phyloP scores from a whole-genome alignment of 495 filamentous ascomycete species.

The Arthonia radiata region DNA sequence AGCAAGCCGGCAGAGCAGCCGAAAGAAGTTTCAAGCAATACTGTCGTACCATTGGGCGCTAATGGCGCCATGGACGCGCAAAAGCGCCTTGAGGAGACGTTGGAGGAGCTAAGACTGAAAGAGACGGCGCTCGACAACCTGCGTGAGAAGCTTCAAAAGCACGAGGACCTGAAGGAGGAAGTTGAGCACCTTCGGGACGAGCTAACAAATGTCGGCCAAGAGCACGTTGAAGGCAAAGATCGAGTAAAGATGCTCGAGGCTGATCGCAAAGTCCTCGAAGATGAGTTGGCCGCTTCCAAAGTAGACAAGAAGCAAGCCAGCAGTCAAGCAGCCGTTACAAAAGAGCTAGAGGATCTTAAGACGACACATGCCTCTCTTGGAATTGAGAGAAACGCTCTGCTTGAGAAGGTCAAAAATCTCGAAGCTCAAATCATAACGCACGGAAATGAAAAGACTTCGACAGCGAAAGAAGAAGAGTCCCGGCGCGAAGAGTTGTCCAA shows the following conservation, averaged over 20 bases:
- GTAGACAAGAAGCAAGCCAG: conserved; percentile 12
- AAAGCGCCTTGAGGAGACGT: conserved; percentile 26
- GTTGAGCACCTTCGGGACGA: conserved; percentile 64
- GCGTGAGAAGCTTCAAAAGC: conserved; percentile 37
- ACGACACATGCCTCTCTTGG: conserved; percentile 24
- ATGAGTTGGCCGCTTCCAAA: conserved; percentile 16
- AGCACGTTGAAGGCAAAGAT: conserved; percentile 64
- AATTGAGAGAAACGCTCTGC: too few relatives aligned
- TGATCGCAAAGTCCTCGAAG: conserved; percentile 25
- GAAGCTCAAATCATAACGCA: too few relatives aligned
- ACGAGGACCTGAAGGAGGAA: conserved; percentile 66
- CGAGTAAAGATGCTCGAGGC: conserved; percentile 40
- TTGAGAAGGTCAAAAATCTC: too few relatives aligned
- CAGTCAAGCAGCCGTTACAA: conserved; percentile 2
- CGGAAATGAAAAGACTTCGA: too few relatives aligned
- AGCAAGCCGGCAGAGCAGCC: conserved; percentile 8
- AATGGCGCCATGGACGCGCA: conserved; percentile 20
- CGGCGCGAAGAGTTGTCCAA: too few relatives aligned
- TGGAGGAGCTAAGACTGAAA: conserved; percentile 41
- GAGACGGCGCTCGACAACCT: conserved; percentile 42
- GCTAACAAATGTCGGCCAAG: conserved; percentile 45
- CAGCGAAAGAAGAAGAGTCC: too few relatives aligned
- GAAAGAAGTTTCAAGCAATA: too few relatives aligned
- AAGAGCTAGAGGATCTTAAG: conserved; percentile 23
- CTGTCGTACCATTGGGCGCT: too few relatives aligned